Base-by-base conservation (phyloP, 1,284 basidiomycete species). In the Pseudozyma flocculosa region DNA sequence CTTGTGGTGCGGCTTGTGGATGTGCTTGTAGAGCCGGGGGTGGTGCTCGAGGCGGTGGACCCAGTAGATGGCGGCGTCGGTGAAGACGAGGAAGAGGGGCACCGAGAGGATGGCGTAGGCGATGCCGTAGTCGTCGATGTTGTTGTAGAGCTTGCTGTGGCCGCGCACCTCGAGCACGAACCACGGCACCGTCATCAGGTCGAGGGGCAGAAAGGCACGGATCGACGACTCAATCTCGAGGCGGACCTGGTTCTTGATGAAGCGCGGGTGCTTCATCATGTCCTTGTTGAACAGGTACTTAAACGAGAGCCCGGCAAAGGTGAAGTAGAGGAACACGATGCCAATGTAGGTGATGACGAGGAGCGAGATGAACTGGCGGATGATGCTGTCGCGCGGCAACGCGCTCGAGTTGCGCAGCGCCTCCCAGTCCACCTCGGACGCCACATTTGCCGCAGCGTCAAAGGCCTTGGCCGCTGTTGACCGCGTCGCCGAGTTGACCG, bases 1-100 rank as follows among this genome's bases (percentile, higher is more conserved):
- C 80, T 91, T 95, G 84, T 98, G 94, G 80, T 98, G 94, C 0
- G 93, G 91, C 70, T 95, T 96, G 80, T 95, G 93, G 45, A 96
- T 72, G 68, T 84, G 82, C 80, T 94, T 97, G 84, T 98, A 98
- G 54, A 95, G 76, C 22, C 83, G 58, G 0, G 93, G 94, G 63
- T 89, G 83, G 78, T 98, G 94, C 54, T 95, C 83, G 80, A 85
- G 82, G n/a, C 94, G 86, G 78, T 98, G 94, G 22, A 93, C 83
- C 90, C 92, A 94, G 79, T 96, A 97, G 69, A 97, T 90, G 65
- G 84, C 82, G 61, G 88, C 88, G 79, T 97, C 93, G 32, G 93
- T 97, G 79, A 94, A 93, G 17, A 91, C 68, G 50, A 97, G 81
- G 83, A 92, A 97, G 50, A 80, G 59, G 13, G 75, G 73, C 9